Evolutionary conservation across 176 grass and related monocot species (phyloP).

Genomic region (Rhynchospora breviuscula): DNA sequence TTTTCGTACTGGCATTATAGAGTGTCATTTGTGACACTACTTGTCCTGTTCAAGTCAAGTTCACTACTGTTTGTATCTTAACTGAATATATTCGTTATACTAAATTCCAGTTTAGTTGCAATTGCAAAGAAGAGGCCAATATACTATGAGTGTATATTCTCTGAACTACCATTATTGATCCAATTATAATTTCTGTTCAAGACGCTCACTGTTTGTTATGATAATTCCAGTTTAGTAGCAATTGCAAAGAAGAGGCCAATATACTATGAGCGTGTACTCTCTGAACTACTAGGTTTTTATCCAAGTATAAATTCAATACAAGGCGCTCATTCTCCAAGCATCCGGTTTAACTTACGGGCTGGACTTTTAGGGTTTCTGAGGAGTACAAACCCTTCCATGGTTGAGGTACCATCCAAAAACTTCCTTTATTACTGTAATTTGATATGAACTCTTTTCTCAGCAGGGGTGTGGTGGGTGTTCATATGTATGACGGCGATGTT

Average conservation of each 20-base stretch:
- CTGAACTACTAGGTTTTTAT: constrained; percentile 66
- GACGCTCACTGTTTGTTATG: constrained; percentile 40
- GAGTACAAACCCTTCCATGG: constrained; percentile 57
- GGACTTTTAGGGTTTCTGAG: constrained; percentile 82
- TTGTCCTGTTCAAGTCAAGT: not conserved
- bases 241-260: constrained; percentile 69
- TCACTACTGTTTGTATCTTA: not conserved
- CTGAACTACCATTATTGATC: constrained; percentile 68
- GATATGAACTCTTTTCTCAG: not conserved
- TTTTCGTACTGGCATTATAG: not conserved
- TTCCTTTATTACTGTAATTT: not conserved
- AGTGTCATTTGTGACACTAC: not conserved
- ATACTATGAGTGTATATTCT: constrained; percentile 54
- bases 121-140: constrained; percentile 68
- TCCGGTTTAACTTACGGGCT: constrained; percentile 59
- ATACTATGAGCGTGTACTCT: constrained; percentile 55
- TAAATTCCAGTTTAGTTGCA: constrained; percentile 68
- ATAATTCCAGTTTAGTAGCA: constrained; percentile 72
- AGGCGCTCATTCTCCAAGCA: constrained; percentile 68
- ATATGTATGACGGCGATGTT: not conserved
- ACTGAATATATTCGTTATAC: constrained; percentile 25
- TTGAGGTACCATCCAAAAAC: constrained; percentile 51
- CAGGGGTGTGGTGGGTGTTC: not conserved
- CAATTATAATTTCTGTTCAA: constrained; percentile 43
- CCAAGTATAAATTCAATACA: constrained; percentile 48